phyloP scores from a whole-genome alignment of 1,139 yeast species.

The Maudiozyma humilis region DNA sequence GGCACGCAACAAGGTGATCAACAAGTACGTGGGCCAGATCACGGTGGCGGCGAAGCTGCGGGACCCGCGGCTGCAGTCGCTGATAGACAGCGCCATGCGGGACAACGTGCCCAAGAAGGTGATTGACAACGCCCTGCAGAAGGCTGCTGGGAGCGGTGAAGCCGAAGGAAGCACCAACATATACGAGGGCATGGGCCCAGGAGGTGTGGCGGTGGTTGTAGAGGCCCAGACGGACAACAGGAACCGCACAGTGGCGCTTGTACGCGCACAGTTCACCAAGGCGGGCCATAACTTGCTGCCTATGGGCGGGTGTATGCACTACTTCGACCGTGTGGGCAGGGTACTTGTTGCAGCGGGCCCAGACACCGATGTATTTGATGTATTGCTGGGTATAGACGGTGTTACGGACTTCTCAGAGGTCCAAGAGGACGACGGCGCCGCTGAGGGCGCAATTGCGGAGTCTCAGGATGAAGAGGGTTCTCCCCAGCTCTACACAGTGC shows the following conservation, averaged over 20 bases:
- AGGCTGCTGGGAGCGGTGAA: conserved; percentile 50
- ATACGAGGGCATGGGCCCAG: conserved; percentile 93
- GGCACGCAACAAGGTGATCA: conserved; percentile 59
- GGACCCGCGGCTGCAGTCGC: conserved; percentile 64
- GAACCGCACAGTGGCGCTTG: conserved; percentile 67
- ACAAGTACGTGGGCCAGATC: conserved; percentile 64
- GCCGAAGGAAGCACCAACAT: conserved; percentile 41
- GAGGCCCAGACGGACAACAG: conserved; percentile 87
- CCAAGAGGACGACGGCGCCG: conserved; percentile 28
- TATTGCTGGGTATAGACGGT: conserved; percentile 64
- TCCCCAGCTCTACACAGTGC: conserved; percentile 16
- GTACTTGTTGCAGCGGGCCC: too few relatives aligned
- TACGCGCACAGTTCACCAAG: conserved; percentile 69
- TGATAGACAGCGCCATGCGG: conserved; percentile 71
- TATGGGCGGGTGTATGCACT: conserved; percentile 66
- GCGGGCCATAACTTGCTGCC: conserved; percentile 48
- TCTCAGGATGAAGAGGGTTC: conserved; percentile 25
- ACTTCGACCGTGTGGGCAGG: conserved; percentile 73
- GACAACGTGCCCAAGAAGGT: conserved; percentile 76
- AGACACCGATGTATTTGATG: conserved; percentile 52
- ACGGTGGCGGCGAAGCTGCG: conserved; percentile 56
- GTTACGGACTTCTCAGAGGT: conserved; percentile 70
- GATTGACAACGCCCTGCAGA: conserved; percentile 74
- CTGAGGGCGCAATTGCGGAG: neutral
- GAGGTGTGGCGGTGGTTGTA: conserved; percentile 76